phyloP scores from a whole-genome alignment of 2,329 filamentous ascomycete species.

The Acephala macrosclerotiorum region DNA sequence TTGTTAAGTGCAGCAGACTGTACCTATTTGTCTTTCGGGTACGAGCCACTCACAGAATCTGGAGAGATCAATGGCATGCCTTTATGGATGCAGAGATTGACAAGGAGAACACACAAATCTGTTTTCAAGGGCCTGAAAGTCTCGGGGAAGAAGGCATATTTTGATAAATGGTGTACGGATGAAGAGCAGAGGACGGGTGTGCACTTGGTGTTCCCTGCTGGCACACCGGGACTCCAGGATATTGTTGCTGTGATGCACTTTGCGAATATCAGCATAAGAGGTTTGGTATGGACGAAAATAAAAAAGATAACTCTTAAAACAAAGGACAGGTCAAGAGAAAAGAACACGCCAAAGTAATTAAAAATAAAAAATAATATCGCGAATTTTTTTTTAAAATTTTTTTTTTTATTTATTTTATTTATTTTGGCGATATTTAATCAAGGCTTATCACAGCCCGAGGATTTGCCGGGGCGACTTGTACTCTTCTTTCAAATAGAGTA shows the following conservation, averaged over 20 bases:
- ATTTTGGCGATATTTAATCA: no score
- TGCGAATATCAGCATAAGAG: conserved; percentile 48
- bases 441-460: no score
- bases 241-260: conserved; percentile 42
- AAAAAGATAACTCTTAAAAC: neutral
- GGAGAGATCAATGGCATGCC: conserved; percentile 46
- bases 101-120: conserved; percentile 43
- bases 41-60: conserved; percentile 46
- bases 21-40: conserved; percentile 49
- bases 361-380: neutral
- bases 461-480: no score
- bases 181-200: conserved; percentile 42
- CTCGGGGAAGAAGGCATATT: conserved; percentile 48
- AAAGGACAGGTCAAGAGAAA: neutral
- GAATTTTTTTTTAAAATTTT: no score
- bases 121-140: conserved; percentile 46
- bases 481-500: no score
- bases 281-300: neutral
- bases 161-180: conserved; percentile 50
- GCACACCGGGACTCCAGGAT: conserved; percentile 43
- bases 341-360: neutral
- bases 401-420: no score
- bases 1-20: conserved; percentile 45
- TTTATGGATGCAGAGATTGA: conserved; percentile 39
- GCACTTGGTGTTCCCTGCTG: conserved; percentile 47